Evolutionary conservation across 2,329 filamentous ascomycete species (phyloP).

Genomic region (Didymosphaeria variabile): DNA sequence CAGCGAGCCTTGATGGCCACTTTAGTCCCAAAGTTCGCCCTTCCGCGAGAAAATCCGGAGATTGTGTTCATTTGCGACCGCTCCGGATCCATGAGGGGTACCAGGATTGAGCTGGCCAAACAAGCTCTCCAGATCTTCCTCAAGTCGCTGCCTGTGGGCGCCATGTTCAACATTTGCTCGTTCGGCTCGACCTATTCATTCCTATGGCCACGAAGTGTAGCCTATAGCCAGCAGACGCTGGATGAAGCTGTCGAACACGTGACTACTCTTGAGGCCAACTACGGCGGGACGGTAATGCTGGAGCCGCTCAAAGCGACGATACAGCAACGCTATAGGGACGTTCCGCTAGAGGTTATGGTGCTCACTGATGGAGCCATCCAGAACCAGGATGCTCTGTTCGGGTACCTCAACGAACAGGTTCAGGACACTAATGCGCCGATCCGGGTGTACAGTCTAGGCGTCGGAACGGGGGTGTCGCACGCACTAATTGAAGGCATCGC

Average conservation of each 20-base stretch:
- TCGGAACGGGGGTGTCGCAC: slow-evolving; percentile 64
- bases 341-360: slow-evolving; percentile 63
- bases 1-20: slow-evolving; percentile 76
- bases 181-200: slow-evolving; percentile 64
- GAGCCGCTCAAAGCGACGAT: slow-evolving; percentile 58
- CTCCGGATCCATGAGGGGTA: slow-evolving; percentile 69
- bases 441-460: slow-evolving; percentile 66
- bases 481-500: slow-evolving; percentile 68
- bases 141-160: slow-evolving; percentile 70
- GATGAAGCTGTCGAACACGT: slow-evolving; percentile 56
- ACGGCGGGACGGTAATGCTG: slow-evolving; percentile 65
- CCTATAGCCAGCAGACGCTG: slow-evolving; percentile 58
- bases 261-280: slow-evolving; percentile 54
- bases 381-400: slow-evolving; percentile 59
- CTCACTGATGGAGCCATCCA: slow-evolving; percentile 66
- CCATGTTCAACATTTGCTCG: slow-evolving; percentile 75
- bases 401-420: slow-evolving; percentile 57
- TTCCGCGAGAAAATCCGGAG: slow-evolving; percentile 66
- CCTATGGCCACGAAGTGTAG: slow-evolving; percentile 58
- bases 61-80: slow-evolving; percentile 78
- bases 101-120: slow-evolving; percentile 63
- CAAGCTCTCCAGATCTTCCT: slow-evolving; percentile 70
- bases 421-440: slow-evolving; percentile 54
- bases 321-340: slow-evolving; percentile 55
- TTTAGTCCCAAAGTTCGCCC: slow-evolving; percentile 73